These are phyloP conservation scores for Persicaria maculosa DNA, from an alignment of 148 eudicot species.

Conservation along the genomic window DNA sequence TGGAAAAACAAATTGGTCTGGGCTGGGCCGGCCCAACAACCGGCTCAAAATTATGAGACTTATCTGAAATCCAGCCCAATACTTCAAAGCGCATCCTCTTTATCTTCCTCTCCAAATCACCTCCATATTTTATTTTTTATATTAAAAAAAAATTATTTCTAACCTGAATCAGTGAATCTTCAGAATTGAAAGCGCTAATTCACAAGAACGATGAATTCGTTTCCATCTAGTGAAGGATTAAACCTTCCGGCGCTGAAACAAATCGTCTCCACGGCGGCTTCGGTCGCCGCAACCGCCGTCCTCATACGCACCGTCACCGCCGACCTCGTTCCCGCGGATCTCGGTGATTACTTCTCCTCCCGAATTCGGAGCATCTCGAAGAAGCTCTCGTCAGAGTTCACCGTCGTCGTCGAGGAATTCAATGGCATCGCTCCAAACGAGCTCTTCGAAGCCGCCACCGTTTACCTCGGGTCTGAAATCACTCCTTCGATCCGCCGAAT, in stretches of 20 bases:
- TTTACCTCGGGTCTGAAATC: slow-evolving; percentile 36
- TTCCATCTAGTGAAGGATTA: background rate
- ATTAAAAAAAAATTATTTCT: too few relatives aligned
- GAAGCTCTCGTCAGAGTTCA: slow-evolving; percentile 38
- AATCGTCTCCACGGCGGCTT: slow-evolving; percentile 39
- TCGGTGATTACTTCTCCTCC: slow-evolving; percentile 30
- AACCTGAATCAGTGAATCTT: too few relatives aligned
- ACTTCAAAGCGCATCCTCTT: too few relatives aligned
- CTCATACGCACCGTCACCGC: slow-evolving; percentile 34
- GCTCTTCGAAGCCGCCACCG: slow-evolving; percentile 37
- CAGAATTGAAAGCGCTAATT: background rate
- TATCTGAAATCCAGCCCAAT: too few relatives aligned
- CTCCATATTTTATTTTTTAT: too few relatives aligned
- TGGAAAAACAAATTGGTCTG: too few relatives aligned
- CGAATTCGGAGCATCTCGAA: slow-evolving; percentile 21
- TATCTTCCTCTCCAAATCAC: too few relatives aligned
- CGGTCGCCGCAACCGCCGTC: slow-evolving; percentile 43
- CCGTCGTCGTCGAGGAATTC: slow-evolving; percentile 46
- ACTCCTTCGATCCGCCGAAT: slow-evolving; percentile 29
- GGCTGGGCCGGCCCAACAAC: too few relatives aligned
- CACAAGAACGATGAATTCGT: background rate
- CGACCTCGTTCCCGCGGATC: slow-evolving; percentile 38
- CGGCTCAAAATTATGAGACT: too few relatives aligned
- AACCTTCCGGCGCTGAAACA: slow-evolving; percentile 26
- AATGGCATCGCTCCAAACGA: slow-evolving; percentile 45